Conservation (phyloP, 2,329 filamentous ascomycete species). For the Scolecobasidium constrictum region DNA sequence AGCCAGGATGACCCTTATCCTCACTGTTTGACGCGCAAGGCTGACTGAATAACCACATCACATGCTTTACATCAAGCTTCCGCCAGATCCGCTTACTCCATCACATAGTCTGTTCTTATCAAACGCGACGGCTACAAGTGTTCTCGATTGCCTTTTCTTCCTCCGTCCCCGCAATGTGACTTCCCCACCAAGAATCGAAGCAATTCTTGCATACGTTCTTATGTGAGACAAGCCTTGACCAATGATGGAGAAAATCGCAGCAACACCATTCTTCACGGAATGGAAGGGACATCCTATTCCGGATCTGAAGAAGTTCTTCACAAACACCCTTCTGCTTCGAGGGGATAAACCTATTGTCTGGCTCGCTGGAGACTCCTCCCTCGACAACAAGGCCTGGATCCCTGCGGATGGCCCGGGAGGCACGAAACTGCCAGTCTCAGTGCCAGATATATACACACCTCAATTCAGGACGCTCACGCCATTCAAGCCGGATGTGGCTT, state of each 20-base stretch:
- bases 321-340: conserved; percentile 14
- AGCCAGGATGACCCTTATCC: too few species aligned
- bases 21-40: too few species aligned
- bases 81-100: too few species aligned
- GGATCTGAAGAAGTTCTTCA: conserved; percentile 19
- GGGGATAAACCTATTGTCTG: conserved; percentile 23
- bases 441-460: conserved; percentile 20
- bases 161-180: too few species aligned
- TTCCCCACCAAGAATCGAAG: too few species aligned
- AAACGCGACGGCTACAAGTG: too few species aligned
- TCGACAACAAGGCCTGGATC: conserved; percentile 28
- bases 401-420: conserved; percentile 12
- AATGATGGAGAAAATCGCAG: conserved; percentile 16
- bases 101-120: too few species aligned
- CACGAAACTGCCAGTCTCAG: conserved; percentile 11
- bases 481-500: conserved; percentile 23
- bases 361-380: conserved; percentile 26
- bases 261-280: conserved; percentile 20
- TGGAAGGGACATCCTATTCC: conserved; percentile 24
- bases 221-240: too few species aligned
- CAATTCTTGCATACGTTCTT: too few species aligned
- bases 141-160: too few species aligned
- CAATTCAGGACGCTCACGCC: conserved; percentile 17
- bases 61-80: too few species aligned
- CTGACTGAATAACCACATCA: too few species aligned